phyloP scores from a whole-genome alignment of 208 protist species.

The Leishmania gerbilli region DNA sequence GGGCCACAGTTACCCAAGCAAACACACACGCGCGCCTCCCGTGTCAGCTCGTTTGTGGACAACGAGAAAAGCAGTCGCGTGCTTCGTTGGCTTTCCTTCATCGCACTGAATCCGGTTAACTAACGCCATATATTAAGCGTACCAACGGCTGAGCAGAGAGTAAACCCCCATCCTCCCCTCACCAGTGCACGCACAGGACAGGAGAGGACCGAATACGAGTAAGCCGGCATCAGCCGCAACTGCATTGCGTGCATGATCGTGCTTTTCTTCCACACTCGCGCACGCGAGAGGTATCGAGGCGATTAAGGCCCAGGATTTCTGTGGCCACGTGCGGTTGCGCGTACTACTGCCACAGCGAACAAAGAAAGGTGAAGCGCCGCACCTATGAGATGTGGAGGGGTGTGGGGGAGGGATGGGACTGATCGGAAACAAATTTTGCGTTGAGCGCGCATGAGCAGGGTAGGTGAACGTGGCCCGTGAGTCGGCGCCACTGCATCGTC shows the following conservation, averaged over 20 bases:
- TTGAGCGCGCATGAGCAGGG: neutral
- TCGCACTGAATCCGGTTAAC: conserved; percentile 8
- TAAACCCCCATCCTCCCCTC: neutral
- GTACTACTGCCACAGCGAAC: neutral
- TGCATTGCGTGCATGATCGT: neutral
- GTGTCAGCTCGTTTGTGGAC: conserved; percentile 8
- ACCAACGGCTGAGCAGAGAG: neutral
- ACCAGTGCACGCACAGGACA: neutral
- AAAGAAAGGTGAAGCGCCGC: neutral
- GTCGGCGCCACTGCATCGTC: neutral
- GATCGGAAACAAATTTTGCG: neutral
- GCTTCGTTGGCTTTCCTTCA: neutral
- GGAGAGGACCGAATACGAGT: neutral
- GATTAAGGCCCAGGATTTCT: neutral
- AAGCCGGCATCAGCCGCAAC: neutral
- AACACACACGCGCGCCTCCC: neutral
- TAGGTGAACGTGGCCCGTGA: neutral
- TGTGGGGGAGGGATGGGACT: neutral
- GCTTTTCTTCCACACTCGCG: neutral
- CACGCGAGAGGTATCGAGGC: neutral
- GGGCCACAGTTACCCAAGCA: neutral
- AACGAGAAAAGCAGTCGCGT: too few relatives aligned
- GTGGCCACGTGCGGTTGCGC: neutral
- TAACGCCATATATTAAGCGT: neutral
- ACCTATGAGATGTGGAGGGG: neutral